Evolutionary conservation across 129 eudicot genomes (phyloP).

Genomic region (Flaveria linearis): DNA sequence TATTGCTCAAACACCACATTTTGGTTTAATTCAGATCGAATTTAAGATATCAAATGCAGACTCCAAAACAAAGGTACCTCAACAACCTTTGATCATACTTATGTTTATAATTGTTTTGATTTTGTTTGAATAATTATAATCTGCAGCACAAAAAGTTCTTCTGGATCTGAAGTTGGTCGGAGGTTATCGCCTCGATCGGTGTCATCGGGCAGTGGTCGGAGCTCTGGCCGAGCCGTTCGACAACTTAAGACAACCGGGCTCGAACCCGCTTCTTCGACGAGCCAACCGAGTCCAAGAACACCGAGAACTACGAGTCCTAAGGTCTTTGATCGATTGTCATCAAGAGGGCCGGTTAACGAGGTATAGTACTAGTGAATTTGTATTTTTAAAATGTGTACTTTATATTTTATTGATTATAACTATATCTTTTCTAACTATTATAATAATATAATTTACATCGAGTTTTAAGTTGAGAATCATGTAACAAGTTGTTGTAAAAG

Average conservation of each 20-base stretch:
- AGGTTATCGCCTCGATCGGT: slow-evolving; percentile 47
- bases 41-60: slow-evolving; percentile 41
- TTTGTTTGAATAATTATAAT: background rate
- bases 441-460: no score
- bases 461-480: no score
- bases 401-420: no score
- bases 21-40: slow-evolving; percentile 1
- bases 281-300: slow-evolving; percentile 27
- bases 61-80: slow-evolving; percentile 38
- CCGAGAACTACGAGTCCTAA: slow-evolving; percentile 61
- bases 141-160: slow-evolving; percentile 45
- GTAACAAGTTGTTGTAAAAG: no score
- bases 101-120: background rate
- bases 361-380: slow-evolving; percentile 32
- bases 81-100: no score
- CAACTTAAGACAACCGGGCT: slow-evolving; percentile 51
- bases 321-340: slow-evolving; percentile 49
- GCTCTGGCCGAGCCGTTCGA: slow-evolving; percentile 51
- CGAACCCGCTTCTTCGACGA: slow-evolving; percentile 39
- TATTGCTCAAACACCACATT: background rate
- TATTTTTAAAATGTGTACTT: background rate
- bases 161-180: slow-evolving; percentile 40
- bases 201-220: slow-evolving; percentile 31
- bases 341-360: slow-evolving; percentile 53
- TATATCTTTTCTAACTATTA: no score